phyloP scores from a whole-genome alignment of 352 stramenopile species.

The Globisporangium radiosum region DNA sequence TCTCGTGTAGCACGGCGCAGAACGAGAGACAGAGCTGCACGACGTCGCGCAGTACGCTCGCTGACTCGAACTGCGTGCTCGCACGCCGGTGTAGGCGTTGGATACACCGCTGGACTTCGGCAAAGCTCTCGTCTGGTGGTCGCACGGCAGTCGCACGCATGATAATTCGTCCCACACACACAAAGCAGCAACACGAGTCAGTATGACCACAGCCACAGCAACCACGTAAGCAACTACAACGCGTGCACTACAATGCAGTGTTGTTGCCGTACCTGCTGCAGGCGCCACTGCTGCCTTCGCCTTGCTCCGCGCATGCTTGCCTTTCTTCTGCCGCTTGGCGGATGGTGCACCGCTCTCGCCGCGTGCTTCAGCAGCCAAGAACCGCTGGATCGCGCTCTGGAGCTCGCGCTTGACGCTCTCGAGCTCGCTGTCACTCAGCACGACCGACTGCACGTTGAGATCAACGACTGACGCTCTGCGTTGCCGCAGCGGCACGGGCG shows the following conservation, averaged over 20 bases:
- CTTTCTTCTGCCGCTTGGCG: constrained; percentile 62
- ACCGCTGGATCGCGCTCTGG: constrained; percentile 26
- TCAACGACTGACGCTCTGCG: constrained; percentile 10
- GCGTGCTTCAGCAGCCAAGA: constrained; percentile 17
- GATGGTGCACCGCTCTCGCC: constrained; percentile 19
- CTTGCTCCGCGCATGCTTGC: constrained; percentile 32
- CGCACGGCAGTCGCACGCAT: too few species aligned
- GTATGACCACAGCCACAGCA: too few species aligned
- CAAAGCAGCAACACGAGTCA: not conserved
- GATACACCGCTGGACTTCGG: constrained; percentile 34
- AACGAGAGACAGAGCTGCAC: constrained; percentile 38
- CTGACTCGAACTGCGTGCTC: constrained; percentile 21
- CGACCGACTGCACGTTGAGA: constrained; percentile 20
- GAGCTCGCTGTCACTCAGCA: constrained; percentile 31
- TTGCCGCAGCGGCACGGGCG: constrained; percentile 5
- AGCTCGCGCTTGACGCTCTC: constrained; percentile 36
- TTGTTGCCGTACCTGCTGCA: constrained; percentile 3
- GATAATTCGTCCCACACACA: not conserved
- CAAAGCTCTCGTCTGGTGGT: constrained; percentile 16
- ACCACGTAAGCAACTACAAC: too few species aligned
- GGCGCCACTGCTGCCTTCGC: constrained; percentile 3
- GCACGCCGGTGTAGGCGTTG: constrained; percentile 31
- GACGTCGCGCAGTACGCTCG: constrained; percentile 28
- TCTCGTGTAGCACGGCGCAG: constrained; percentile 29
- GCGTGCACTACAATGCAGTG: too few species aligned